Base-by-base conservation (phyloP, 768 basidiomycete genomes). In the Butyriboletus loyo region DNA sequence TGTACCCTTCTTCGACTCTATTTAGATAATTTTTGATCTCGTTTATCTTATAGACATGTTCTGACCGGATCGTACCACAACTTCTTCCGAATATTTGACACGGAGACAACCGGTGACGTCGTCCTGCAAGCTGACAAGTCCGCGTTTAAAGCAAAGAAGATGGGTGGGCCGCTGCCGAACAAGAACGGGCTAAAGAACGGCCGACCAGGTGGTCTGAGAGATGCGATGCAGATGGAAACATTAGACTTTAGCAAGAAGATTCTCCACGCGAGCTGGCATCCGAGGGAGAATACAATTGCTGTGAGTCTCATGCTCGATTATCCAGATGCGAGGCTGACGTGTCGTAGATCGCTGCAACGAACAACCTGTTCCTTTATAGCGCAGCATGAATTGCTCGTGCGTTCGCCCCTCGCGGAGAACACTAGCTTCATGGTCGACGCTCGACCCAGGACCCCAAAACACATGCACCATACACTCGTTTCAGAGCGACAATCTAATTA, bases 41-140 rank as follows among this genome's bases (percentile, higher is more conserved):
- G 10, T 56, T 31, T 38, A 28, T 46, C 27, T 50, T 36, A 9
- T 63, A 99, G 97, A 65, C 86, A 95, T 70, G 93, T 98, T 54
- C 77, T 99, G 58, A 98, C 97, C n/a, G 97, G 97, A 39, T 98
- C 97, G 46, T 99, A 99, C 76, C 96, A 98, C 77, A 99, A 99
- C 75, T 98, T 96, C 76, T 95, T 99, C 89, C 93, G 94, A 71
- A 97, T 99, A 84, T 99, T 93, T 74, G 96, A 98, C 71, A 83
- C 85, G 48, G 92, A 96, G 54, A 84, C 86, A 30, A 67, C 85
- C 56, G 88, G 86, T 55, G 97, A 98, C 64, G 85, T 95, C 39
- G 91, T 98, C 13, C 74, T 99, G 50, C 97, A 98, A 72, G 97
- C 97, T 2, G 97, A 99, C 77, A 99, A 99, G 72, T 95, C 93